Conservation (phyloP, 495 filamentous ascomycete species). For the Neurospora tetraspora region DNA sequence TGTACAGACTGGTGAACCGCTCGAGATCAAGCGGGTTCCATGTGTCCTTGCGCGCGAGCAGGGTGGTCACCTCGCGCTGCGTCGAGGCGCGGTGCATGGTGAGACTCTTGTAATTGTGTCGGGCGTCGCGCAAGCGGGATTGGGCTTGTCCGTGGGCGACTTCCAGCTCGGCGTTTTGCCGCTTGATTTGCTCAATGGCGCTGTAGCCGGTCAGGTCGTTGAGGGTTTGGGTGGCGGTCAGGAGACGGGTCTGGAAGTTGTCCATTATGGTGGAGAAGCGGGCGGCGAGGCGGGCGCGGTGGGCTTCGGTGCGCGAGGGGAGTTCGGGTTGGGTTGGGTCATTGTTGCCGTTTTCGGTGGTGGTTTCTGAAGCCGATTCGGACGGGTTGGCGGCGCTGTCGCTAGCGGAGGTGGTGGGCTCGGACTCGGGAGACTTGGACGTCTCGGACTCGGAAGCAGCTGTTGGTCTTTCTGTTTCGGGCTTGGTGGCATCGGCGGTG, state of each 20-base stretch:
- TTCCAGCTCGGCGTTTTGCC: slow-evolving; percentile 64
- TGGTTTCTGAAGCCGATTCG: background rate
- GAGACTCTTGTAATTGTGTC: slow-evolving; percentile 64
- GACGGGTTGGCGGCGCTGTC: background rate
- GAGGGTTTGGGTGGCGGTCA: slow-evolving; percentile 74
- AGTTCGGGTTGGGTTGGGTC: slow-evolving; percentile 34
- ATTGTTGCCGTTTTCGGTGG: background rate
- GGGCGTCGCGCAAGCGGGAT: slow-evolving; percentile 54
- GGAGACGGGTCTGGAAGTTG: slow-evolving; percentile 71
- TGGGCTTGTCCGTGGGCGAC: slow-evolving; percentile 51
- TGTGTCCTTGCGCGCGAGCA: slow-evolving; percentile 86
- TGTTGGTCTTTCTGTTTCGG: background rate
- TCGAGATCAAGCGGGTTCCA: slow-evolving; percentile 86
- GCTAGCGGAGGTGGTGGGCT: background rate
- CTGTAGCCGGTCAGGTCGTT: slow-evolving; percentile 94
- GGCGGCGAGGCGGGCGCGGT: slow-evolving; percentile 61
- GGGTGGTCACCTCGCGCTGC: slow-evolving; percentile 89
- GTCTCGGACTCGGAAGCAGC: background rate
- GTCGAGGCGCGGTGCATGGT: slow-evolving; percentile 71
- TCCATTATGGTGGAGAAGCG: slow-evolving; percentile 77
- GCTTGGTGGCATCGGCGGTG: background rate
- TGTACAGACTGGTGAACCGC: slow-evolving; percentile 86
- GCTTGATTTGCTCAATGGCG: slow-evolving; percentile 78
- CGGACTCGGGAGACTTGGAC: slow-evolving; percentile 1
- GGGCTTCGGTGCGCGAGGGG: slow-evolving; percentile 67